Evolutionary conservation across 306 rosid genomes (phyloP).

Genomic region (Dicorynia guianensis): DNA sequence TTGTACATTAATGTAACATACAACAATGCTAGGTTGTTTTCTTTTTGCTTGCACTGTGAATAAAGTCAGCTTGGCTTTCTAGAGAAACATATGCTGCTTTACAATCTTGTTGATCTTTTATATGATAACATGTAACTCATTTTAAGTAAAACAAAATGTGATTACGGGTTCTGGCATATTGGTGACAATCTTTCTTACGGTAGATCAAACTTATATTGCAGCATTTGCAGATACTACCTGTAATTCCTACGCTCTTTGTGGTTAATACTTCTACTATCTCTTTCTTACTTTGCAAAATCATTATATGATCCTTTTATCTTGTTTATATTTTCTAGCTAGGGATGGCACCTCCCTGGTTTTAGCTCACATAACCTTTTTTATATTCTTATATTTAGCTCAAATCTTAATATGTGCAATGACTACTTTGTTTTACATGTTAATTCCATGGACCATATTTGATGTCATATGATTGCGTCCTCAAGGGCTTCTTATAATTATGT

Average conservation of each 20-base stretch:
- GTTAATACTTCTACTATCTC: not conserved
- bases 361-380: not conserved
- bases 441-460: not conserved
- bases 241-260: not conserved
- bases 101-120: conserved; percentile 10
- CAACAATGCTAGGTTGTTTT: not conserved
- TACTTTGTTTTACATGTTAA: not conserved
- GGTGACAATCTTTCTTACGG: not conserved
- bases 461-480: not conserved
- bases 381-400: conserved; percentile 2
- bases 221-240: not conserved
- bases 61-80: too few relatives aligned
- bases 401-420: not conserved
- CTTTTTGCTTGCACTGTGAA: too few relatives aligned
- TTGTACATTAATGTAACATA: conserved; percentile 34
- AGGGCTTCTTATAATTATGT: conserved; percentile 5
- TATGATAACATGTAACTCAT: not conserved
- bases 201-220: not conserved
- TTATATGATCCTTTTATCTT: conserved; percentile 1
- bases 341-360: not conserved
- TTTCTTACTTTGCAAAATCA: conserved; percentile 4
- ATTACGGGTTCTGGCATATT: not conserved
- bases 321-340: not conserved
- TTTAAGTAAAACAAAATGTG: not conserved
- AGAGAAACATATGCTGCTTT: not conserved